Evolutionary conservation across 177 flowering plant species (phyloP), one percentile per base, ranked within the genome.

Genomic region (Tripterygium wilfordii): DNA sequence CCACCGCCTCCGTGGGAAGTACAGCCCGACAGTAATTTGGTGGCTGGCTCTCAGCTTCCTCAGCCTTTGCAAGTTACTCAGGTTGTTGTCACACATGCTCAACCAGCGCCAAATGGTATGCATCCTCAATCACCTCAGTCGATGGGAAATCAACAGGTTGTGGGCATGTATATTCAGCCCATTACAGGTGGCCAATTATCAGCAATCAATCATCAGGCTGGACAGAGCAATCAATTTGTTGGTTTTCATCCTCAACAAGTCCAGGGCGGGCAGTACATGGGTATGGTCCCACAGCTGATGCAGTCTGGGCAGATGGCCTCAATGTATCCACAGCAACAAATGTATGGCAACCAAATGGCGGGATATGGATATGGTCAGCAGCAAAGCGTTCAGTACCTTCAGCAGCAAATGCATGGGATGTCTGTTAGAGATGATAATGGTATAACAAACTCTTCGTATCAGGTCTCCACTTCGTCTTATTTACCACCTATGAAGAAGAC

Each of bases 1-100:
- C 89, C 89, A 2, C 79, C 77, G 9, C 89, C 89, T 21, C 89
- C 89, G 0, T 79, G 89, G 89, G 89, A 82, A 63, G 70, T 76
- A 48, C 81, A 72, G 56, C 31, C 67, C 21, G 79, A 76, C 17
- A 53, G 38, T 41, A 66, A 49, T 57, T 77, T 60, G 45, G 45
- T 45, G 2, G 58, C 57, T 17, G 69, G 64, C 22, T 14, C 48
- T 51, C 71, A 53, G 35, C 66, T 59, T 29, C 63, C 77, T 19
- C 80, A 60, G 45, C 56, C 62, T 26, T 55, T 75, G 76, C 85
- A 73, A 47, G 54, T 40, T 9, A 17, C 68, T 56, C 74, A 60
- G 65, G 63, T 54, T 24, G 27, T 41, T 28, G 58, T 66, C 24
- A 50, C 67, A 26, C 74, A 62, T 28, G 28, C 74, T 3, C 83